Evolutionary conservation across 192 early-diverging fungal genomes (phyloP), one percentile per base, ranked within the genome.

Genomic region (Funneliformis mosseae): DNA sequence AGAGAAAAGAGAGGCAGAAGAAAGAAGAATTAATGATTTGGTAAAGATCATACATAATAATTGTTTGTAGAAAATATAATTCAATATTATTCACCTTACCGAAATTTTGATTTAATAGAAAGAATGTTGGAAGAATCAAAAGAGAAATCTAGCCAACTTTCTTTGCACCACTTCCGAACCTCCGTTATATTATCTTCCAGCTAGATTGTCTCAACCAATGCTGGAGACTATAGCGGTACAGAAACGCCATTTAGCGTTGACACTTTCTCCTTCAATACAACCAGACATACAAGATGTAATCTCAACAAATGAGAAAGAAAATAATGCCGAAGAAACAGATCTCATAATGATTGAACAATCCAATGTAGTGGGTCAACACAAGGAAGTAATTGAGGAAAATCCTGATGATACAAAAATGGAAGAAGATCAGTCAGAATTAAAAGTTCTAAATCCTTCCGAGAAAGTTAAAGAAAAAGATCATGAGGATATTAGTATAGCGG

Each of bases 171-270:
- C 25, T 48, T 74, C 80, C 1, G 59, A 79, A 76, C 84, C 84
- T 60, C 42, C 38, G 27, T 38, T 85, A 8, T 83, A 81, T 45
- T 85, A 82, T 60, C 81, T 81, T 68, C 84, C 84, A 23, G 68
- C 77, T 14, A 79, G 70, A 70, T 43, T 85, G 18, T 79, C 77
- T 16, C 42, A 42, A 23, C 14, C 64, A n/a, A 28, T 46, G 18
- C 5, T 79, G 12, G 64, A 79, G 50, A 79, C 77, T 12, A 79
- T 79, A 12, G 77, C 66, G 18, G 60, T 38, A 46, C 77, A 79
- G 45, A 79, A 79, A 55, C 77, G 77, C 5, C 77, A 79, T 48
- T 45, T 79, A 45, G 77, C 66, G 16, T 69, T 79, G n/a, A 66
- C 62, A 43, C 68, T 66, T 42, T 43, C 77, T 16, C 48, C 77